Base-by-base conservation (phyloP, 345 rosid species). In the Carallia pectinifolia region DNA sequence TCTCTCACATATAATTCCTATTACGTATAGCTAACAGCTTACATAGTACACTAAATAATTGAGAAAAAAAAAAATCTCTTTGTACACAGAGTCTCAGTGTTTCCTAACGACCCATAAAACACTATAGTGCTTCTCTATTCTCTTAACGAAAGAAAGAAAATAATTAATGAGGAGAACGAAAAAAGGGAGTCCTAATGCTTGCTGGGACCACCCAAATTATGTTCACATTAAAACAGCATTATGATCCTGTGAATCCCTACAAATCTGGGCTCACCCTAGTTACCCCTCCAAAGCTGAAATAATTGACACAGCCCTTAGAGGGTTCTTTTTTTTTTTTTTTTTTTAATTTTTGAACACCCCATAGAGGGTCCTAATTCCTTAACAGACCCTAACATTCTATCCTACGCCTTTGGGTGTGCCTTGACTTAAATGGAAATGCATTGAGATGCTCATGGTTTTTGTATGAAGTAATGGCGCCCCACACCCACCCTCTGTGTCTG, bases 201-300 rank as follows among this genome's bases (percentile, higher is more conserved):
- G 60, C 60, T 56, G 60, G 60, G 60, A 27, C 60, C 60, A 56
- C 33, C 29, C 33, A 23, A 56, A 27, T 56, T 23, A 27, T 56
- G 60, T 5, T 33, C 33, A 56, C 60, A 56, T 19, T 9, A 56
- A 56, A 27, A 56, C 29, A 19, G 15, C 60, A 27, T 56, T 27
- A 27, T 56, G 34, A 15, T 27, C 27, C 5, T 27, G 60, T 27
- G 60, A 10, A 56, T 23, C 31, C 60, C 60, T 56, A 56, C 31
- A 27, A 56, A 27, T 30, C 60, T 30, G 12, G 29, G 15, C 34
- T 10, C 60, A 56, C 34, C 60, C 34, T 56, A 56, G 60, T 5
- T 56, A 15, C 60, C 60, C 29, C 31, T 55, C 59, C 59, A 30
- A 9, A 9, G 23, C 8, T 55, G 33, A 15, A 44, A 44, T 56